These are phyloP conservation scores for Mycena galopus DNA, from an alignment of 768 basidiomycete genomes.

Conservation along the genomic window DNA sequence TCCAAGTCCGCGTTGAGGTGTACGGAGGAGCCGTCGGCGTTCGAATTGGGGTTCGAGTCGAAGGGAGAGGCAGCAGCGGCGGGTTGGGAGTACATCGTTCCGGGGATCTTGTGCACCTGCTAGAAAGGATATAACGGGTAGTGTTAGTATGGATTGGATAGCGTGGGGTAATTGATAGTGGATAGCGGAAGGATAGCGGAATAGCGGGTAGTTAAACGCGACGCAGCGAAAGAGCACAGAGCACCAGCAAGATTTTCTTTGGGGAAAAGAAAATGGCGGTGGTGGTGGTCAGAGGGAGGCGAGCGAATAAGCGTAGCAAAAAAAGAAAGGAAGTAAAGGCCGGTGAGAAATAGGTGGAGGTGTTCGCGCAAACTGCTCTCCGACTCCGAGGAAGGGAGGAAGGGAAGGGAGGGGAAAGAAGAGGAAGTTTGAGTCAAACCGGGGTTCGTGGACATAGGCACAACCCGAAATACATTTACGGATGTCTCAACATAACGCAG, in stretches of 20 bases:
- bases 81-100: constrained; percentile 70
- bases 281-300: too few relatives aligned
- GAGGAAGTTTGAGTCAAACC: not conserved
- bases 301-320: not conserved
- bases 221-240: too few relatives aligned
- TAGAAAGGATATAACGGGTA: too few relatives aligned
- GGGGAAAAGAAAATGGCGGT: too few relatives aligned
- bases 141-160: not conserved
- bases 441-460: too few relatives aligned
- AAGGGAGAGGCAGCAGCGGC: not conserved
- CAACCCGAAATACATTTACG: too few relatives aligned
- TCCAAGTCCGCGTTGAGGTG: not conserved
- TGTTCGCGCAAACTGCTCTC: too few relatives aligned
- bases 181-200: constrained; percentile 6
- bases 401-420: constrained; percentile 1
- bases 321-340: not conserved
- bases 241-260: too few relatives aligned
- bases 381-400: not conserved
- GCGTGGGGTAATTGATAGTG: not conserved
- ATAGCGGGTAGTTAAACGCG: too few relatives aligned
- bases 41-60: constrained; percentile 18
- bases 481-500: too few relatives aligned
- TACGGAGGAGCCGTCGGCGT: not conserved
- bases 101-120: constrained; percentile 87
- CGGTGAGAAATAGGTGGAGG: not conserved